Percentiles rank a stretch among this genome's conserved stretches.
Conservation (phyloP, 1,284 basidiomycete species). For the Cutaneotrichosporon arboriforme region DNA sequence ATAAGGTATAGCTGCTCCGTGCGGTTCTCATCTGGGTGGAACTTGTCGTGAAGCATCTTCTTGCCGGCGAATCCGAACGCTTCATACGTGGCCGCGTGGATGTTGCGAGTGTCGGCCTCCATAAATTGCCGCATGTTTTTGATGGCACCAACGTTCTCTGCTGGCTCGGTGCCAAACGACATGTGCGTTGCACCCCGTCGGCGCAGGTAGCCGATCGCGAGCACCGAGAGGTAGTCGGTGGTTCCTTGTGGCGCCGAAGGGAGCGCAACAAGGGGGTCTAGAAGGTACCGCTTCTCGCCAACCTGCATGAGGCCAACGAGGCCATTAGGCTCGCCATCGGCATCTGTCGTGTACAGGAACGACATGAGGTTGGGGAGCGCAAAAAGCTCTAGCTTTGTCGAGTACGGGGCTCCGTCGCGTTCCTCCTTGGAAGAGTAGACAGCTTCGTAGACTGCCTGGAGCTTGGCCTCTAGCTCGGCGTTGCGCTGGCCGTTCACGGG, state of each 20-base stretch:
- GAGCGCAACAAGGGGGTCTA: slow-evolving; percentile 12
- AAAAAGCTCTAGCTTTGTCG: slow-evolving; percentile 16
- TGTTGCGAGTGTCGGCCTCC: slow-evolving; percentile 7
- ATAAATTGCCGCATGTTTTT: neutral
- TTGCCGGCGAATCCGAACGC: slow-evolving; percentile 14
- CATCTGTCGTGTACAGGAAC: slow-evolving; percentile 11
- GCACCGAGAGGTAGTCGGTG: slow-evolving; percentile 13
- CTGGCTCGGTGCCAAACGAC: slow-evolving; percentile 15
- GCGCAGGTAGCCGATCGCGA: slow-evolving; percentile 11
- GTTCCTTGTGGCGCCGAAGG: slow-evolving; percentile 6
- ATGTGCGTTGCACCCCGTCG: slow-evolving; percentile 9
- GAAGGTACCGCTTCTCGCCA: slow-evolving; percentile 3
- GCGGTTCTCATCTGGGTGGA: slow-evolving; percentile 3
- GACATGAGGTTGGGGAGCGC: slow-evolving; percentile 10
- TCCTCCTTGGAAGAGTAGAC: slow-evolving; percentile 11
- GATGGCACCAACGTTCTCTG: slow-evolving; percentile 1
- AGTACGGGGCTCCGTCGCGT: slow-evolving; percentile 11
- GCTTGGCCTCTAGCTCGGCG: slow-evolving; percentile 6
- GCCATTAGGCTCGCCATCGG: slow-evolving; percentile 3
- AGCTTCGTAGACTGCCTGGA: slow-evolving; percentile 13
- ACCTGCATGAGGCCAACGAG: slow-evolving; percentile 11
- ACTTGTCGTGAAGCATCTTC: slow-evolving; percentile 19
- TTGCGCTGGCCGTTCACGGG: slow-evolving; percentile 5
- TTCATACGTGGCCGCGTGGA: slow-evolving; percentile 12
- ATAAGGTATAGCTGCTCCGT: slow-evolving; percentile 6